phyloP scores from a whole-genome alignment of 805 yeast species.

The Metschnikowia kunwiensis region DNA sequence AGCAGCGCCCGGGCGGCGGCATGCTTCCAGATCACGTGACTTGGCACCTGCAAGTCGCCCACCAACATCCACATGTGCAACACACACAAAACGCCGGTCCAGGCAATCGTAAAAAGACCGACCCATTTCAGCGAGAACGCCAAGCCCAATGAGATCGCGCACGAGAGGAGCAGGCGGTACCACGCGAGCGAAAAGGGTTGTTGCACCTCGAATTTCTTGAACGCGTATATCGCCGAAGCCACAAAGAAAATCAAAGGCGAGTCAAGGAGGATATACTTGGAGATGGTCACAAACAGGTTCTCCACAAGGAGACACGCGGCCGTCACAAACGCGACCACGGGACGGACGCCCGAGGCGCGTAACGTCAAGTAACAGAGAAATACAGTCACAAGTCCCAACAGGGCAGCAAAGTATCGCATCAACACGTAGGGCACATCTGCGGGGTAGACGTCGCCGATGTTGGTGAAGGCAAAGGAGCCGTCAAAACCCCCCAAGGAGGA shows the following conservation, averaged over 20 bases:
- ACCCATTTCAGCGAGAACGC: slow-evolving; percentile 82
- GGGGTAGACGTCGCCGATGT: slow-evolving; percentile 66
- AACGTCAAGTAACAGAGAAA: slow-evolving; percentile 64
- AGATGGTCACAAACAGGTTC: slow-evolving; percentile 66
- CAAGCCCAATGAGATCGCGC: slow-evolving; percentile 69
- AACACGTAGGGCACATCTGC: slow-evolving; percentile 55
- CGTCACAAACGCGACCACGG: slow-evolving; percentile 57
- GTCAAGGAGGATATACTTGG: slow-evolving; percentile 72
- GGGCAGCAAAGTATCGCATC: slow-evolving; percentile 71
- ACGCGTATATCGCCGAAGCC: slow-evolving; percentile 64
- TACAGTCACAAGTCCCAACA: slow-evolving; percentile 66
- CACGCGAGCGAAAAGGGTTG: slow-evolving; percentile 58
- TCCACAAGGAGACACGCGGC: slow-evolving; percentile 58
- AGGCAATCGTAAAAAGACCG: slow-evolving; percentile 74
- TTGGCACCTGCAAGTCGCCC: slow-evolving; percentile 62
- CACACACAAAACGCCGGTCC: slow-evolving; percentile 65
- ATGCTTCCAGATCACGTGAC: slow-evolving; percentile 44
- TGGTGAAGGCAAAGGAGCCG: slow-evolving; percentile 65
- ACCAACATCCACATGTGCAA: slow-evolving; percentile 66
- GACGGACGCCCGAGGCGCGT: slow-evolving; percentile 68
- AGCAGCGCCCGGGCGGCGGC: slow-evolving; percentile 49
- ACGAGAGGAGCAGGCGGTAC: slow-evolving; percentile 57
- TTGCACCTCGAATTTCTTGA: slow-evolving; percentile 63
- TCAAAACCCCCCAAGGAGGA: slow-evolving; percentile 65
- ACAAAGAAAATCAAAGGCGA: slow-evolving; percentile 75